Evolutionary conservation across 2,329 filamentous ascomycete genomes (phyloP), one percentile per base, ranked within the genome.

Genomic region (Bisporella sp.): DNA sequence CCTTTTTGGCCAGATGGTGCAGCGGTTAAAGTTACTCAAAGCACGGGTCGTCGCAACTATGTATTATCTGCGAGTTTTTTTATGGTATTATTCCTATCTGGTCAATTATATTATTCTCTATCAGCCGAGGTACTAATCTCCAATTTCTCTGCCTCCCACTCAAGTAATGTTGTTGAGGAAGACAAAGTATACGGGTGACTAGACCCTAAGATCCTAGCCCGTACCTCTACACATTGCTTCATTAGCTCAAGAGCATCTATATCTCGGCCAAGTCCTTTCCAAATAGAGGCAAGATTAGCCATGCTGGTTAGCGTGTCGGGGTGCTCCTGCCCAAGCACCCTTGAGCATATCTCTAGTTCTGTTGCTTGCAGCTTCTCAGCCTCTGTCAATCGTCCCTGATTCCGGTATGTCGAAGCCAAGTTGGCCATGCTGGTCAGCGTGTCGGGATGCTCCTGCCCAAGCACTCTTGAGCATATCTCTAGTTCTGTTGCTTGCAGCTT

Each of bases 221-320:
- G 41, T 41, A 40, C 31, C 47, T 28, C 32, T 37, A 45, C 40
- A 21, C 21, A 21, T 21, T 21, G 21, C 21, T 21, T 21, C 21
- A 21, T 21, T 21, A 21, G 21, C 21, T 44, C 13, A 45, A 49
- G 41, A 28, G 52, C 52, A 46, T 50, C 52, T 41, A 54, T 39
- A 41, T 44, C 13, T 40, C 48, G 42, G 29, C 52, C 49, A 40
- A 35, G 30, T 37, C 42, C 33, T 33, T 41, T 32, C 31, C 12
- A 49, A 13, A 31, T 49, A 2, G 7, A 45, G 7, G 53, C 50
- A 11, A 55, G 47, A 40, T 53, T 52, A 28, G 12, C 35, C 42
- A 52, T 54, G 46, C 53, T 55, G 11, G 32, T 44, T 28, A 55
- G 45, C 42, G 53, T 53, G 13, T 31, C 2, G 5, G 51, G 53